Conservation (phyloP, 805 yeast genomes). For the Myxozyma neotropica region DNA sequence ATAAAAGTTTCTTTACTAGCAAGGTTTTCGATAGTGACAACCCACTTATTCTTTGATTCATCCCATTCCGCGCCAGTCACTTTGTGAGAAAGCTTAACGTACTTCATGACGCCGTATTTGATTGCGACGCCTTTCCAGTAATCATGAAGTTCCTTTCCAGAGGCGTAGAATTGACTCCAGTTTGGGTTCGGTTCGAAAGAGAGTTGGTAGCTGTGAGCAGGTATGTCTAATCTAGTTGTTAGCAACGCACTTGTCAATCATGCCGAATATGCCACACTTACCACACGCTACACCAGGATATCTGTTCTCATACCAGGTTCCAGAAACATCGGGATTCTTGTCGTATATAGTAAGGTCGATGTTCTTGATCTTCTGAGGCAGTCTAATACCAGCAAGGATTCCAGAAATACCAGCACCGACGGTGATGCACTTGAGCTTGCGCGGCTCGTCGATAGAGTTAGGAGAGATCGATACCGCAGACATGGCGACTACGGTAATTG, state of each 20-base stretch:
- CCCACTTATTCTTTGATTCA: slow-evolving; percentile 31
- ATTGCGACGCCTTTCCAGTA: slow-evolving; percentile 37
- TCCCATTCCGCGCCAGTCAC: slow-evolving; percentile 34
- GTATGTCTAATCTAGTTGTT: slow-evolving; percentile 29
- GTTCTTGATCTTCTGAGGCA: slow-evolving; percentile 36
- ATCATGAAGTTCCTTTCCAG: slow-evolving; percentile 35
- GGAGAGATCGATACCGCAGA: background rate
- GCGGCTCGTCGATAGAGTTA: slow-evolving; percentile 18
- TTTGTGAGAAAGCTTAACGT: slow-evolving; percentile 31
- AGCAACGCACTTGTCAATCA: too few species aligned
- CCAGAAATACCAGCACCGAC: slow-evolving; percentile 42
- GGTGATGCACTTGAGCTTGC: slow-evolving; percentile 34
- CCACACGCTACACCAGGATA: slow-evolving; percentile 41
- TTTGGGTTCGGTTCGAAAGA: slow-evolving; percentile 39
- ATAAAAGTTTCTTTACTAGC: slow-evolving; percentile 9
- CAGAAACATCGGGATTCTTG: slow-evolving; percentile 39
- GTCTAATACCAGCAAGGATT: slow-evolving; percentile 35
- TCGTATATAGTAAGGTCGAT: slow-evolving; percentile 38
- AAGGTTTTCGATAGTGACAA: slow-evolving; percentile 20
- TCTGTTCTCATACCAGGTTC: slow-evolving; percentile 39
- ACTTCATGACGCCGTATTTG: slow-evolving; percentile 36
- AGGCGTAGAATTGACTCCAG: slow-evolving; percentile 38
- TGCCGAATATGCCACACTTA: too few species aligned
- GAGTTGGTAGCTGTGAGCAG: slow-evolving; percentile 39
- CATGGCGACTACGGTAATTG: slow-evolving; percentile 3